phyloP scores from a whole-genome alignment of 768 basidiomycete genomes.

The Cystofilobasidium ferigula region DNA sequence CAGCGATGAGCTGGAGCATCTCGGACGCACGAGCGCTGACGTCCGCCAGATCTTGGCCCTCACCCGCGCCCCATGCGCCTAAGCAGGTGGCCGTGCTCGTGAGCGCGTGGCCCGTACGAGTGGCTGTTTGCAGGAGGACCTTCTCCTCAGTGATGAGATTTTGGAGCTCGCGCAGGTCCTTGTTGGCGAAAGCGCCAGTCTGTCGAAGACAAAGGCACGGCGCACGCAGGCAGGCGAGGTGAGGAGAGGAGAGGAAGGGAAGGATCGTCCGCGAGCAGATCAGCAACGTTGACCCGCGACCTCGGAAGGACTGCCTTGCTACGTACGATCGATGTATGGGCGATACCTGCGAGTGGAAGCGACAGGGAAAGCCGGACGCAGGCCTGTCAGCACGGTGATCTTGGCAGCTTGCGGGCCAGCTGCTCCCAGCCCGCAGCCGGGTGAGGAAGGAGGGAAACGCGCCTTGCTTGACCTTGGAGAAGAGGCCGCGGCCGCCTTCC shows the following conservation, averaged over 20 bases:
- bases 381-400: no score
- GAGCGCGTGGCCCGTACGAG: neutral
- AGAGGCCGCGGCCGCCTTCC: neutral
- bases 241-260: neutral
- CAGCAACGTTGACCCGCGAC: neutral
- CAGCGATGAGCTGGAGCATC: constrained; percentile 57
- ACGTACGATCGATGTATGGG: constrained; percentile 1
- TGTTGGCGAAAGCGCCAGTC: constrained; percentile 59
- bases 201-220: neutral
- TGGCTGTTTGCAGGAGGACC: constrained; percentile 47
- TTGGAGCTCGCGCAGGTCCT: constrained; percentile 68
- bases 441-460: neutral
- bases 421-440: neutral
- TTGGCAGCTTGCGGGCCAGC: no score
- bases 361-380: neutral
- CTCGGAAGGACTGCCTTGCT: neutral
- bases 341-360: neutral
- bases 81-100: constrained; percentile 5
- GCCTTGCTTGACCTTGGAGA: constrained; percentile 4
- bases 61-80: constrained; percentile 45
- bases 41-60: constrained; percentile 45
- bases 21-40: constrained; percentile 63
- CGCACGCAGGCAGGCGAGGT: no score
- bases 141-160: constrained; percentile 87
- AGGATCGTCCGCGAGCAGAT: neutral